phyloP scores from a whole-genome alignment of 1,284 basidiomycete genomes.

The Austroboletus novae-zelandiae region DNA sequence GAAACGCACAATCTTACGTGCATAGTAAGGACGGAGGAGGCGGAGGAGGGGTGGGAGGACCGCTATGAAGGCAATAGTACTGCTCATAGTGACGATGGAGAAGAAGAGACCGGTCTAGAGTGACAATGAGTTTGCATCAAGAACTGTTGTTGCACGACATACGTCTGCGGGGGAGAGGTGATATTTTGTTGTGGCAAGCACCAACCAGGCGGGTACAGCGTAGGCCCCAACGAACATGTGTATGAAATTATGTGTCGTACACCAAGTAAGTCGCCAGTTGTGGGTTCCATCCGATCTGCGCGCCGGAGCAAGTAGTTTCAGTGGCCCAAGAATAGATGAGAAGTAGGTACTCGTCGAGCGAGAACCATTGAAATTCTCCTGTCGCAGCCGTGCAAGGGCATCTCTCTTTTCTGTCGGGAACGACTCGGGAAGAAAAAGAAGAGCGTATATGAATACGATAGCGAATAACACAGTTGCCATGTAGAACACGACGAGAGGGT shows the following conservation, averaged over 20 bases:
- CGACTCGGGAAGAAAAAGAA: constrained; percentile 31
- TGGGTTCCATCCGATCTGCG: constrained; percentile 19
- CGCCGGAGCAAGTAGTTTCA: constrained; percentile 25
- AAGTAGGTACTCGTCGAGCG: background rate
- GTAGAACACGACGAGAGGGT: constrained; percentile 29
- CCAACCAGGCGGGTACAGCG: constrained; percentile 18
- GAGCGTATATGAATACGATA: constrained; percentile 20
- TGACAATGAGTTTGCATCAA: constrained; percentile 1
- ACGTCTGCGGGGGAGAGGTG: constrained; percentile 25
- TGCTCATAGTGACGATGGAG: background rate
- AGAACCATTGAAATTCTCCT: background rate
- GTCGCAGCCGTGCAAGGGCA: constrained; percentile 12
- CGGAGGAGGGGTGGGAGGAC: background rate
- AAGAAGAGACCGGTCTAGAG: constrained; percentile 26
- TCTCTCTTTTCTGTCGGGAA: constrained; percentile 28
- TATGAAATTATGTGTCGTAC: constrained; percentile 27
- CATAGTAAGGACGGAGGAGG: background rate
- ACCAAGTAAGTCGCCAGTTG: constrained; percentile 33
- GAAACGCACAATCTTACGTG: background rate
- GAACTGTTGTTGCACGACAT: background rate
- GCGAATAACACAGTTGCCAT: constrained; percentile 18
- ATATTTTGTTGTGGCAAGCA: constrained; percentile 26
- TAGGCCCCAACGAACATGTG: constrained; percentile 21
- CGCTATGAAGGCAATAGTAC: background rate
- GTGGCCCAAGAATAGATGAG: constrained; percentile 21